Evolutionary conservation across 176 grass and related monocot species (phyloP), one percentile per base, ranked within the genome.

Genomic region (sorghum (Sorghum bicolor)): DNA sequence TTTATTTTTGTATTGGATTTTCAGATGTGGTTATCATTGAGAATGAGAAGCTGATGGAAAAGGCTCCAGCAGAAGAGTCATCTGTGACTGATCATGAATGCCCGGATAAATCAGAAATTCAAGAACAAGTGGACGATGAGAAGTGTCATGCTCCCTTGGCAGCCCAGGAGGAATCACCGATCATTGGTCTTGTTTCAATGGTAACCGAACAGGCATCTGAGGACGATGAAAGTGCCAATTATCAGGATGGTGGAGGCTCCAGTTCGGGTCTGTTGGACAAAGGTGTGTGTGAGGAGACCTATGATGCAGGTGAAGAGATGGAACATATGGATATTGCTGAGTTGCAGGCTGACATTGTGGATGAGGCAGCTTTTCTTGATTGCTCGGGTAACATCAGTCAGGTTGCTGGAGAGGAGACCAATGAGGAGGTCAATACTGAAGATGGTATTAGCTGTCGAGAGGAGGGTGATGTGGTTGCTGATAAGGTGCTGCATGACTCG

Each of bases 111-210:
- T 48, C 80, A 8, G 17, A 17, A 40, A 10, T 60, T 10, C 44
- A 84, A 63, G 73, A 84, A 15, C 70, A 63, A 52, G 22, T 32
- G 10, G n/a, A 40, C 41, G 44, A 44, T 22, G 50, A 86, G 17
- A 50, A 43, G 60, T 36, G 17, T 20, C 26, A 16, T 40, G 26
- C 50, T 84, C 10, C 1, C 24, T 41, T 85, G 26, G 17, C 3
- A 13, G 33, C 12, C 34, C n/a, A 1, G 12, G 84, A 80, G 31
- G 70, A 85, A 75, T 80, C 47, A 0, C 87, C 62, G 0, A n/a
- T 89, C 33, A 15, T 80, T 7, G 69, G 36, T 43, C 44, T 75
- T 8, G 45, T 76, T 38, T 55, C 72, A 17, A 19, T 4, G 3
- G 20, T 16, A 8, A 15, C 4, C 1, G 55, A 12, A 31, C 7